Evolutionary conservation across 1,139 yeast genomes (phyloP).

Genomic region (Magnusiomyces suaveolens): DNA sequence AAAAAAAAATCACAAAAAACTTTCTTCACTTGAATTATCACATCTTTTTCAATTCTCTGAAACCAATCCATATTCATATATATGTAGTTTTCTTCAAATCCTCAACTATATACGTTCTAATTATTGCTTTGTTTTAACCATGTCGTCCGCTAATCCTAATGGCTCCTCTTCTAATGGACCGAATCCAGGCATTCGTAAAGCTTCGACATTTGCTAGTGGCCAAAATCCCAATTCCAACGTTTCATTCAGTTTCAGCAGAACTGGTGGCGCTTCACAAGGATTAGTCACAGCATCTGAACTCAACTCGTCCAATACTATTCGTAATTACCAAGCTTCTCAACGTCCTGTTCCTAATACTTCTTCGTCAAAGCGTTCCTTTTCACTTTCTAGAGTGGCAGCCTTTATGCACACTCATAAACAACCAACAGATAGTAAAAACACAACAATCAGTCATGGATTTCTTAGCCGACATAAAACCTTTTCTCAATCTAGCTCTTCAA

Average conservation of each 20-base stretch:
- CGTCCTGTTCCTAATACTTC: slow-evolving; percentile 10
- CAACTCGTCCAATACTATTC: slow-evolving; percentile 7
- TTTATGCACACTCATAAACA: neutral
- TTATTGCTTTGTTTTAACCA: neutral
- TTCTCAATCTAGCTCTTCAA: neutral
- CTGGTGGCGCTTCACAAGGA: neutral
- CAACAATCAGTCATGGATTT: neutral
- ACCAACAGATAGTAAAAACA: neutral
- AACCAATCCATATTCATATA: too few relatives aligned
- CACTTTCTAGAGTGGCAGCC: slow-evolving; percentile 12
- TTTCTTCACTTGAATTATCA: too few relatives aligned
- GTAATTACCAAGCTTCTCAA: slow-evolving; percentile 12
- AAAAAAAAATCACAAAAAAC: too few relatives aligned
- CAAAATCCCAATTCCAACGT: slow-evolving; percentile 4
- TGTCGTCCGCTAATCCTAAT: neutral
- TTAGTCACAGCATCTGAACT: slow-evolving; percentile 13
- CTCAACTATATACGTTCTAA: too few relatives aligned
- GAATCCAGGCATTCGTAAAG: neutral
- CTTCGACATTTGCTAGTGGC: neutral
- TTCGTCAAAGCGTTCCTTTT: slow-evolving; percentile 9
- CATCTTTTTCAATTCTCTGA: too few relatives aligned
- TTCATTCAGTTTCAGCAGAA: slow-evolving; percentile 11
- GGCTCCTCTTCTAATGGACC: neutral
- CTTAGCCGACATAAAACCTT: neutral
- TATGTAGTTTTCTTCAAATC: too few relatives aligned